phyloP scores from a whole-genome alignment of 345 rosid genomes.

The Carallia pectinifolia region DNA sequence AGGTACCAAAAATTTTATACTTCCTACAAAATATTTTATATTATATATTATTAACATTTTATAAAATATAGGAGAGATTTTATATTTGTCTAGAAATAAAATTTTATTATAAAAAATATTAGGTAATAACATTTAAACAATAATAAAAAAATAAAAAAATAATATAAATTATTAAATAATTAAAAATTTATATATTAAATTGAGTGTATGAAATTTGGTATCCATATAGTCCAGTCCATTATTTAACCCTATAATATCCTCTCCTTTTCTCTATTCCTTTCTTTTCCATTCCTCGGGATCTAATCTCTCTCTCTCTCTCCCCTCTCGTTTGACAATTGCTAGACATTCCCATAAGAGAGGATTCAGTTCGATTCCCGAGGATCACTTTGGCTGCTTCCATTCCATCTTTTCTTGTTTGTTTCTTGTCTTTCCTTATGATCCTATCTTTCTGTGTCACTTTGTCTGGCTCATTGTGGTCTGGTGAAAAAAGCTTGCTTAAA shows the following conservation, averaged over 20 bases:
- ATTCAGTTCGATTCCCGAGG: conserved; percentile 63
- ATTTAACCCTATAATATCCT: conserved; percentile 42
- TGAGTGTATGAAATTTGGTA: too few relatives aligned
- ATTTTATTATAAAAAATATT: too few relatives aligned
- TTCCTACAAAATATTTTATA: too few relatives aligned
- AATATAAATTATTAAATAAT: too few relatives aligned
- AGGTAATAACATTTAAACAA: too few relatives aligned
- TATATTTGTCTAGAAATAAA: too few relatives aligned
- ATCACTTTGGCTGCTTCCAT: conserved; percentile 23
- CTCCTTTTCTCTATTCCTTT: conserved; percentile 29
- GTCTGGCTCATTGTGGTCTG: conserved; percentile 27
- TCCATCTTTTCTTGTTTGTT: conserved; percentile 18
- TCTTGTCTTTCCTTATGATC: conserved; percentile 20
- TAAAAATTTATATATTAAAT: too few relatives aligned
- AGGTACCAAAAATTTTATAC: too few relatives aligned
- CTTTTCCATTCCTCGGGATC: conserved; percentile 60
- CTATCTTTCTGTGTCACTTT: conserved; percentile 15
- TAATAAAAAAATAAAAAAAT: too few relatives aligned
- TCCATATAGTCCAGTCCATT: background rate
- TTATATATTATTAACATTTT: too few relatives aligned
- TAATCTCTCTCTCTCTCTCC: conserved; percentile 35
- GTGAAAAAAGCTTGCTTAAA: conserved; percentile 15
- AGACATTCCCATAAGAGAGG: background rate
- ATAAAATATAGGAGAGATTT: too few relatives aligned
- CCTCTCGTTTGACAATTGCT: conserved; percentile 11